Conservation (phyloP, 2,329 filamentous ascomycete species). For the Diatrype stigma region DNA sequence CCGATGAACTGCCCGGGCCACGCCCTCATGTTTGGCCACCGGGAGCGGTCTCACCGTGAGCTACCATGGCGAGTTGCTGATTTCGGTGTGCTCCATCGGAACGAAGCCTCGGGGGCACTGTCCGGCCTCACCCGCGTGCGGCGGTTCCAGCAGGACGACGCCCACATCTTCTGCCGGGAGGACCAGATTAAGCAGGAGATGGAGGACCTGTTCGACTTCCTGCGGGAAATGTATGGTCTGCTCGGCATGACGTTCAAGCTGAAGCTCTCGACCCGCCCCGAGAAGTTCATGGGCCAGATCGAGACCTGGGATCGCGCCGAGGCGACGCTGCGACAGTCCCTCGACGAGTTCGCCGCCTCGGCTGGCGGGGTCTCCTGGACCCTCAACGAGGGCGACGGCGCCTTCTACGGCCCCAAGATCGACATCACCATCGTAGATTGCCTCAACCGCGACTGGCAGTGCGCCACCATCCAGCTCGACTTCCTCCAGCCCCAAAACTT, state of each 20-base stretch:
- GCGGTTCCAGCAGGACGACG: constrained; percentile 86
- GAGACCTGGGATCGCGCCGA: constrained; percentile 90
- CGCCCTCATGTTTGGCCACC: constrained; percentile 75
- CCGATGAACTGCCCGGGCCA: constrained; percentile 94
- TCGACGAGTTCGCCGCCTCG: constrained; percentile 67
- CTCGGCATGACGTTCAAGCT: constrained; percentile 90
- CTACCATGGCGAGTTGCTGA: constrained; percentile 81
- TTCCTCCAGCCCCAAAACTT: constrained; percentile 85
- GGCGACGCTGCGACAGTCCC: constrained; percentile 69
- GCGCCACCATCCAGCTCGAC: constrained; percentile 91
- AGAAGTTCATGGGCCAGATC: constrained; percentile 83
- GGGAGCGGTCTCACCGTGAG: constrained; percentile 71
- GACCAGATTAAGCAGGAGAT: constrained; percentile 60
- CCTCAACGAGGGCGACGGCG: constrained; percentile 89
- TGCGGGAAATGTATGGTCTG: constrained; percentile 67
- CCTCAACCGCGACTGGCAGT: constrained; percentile 78
- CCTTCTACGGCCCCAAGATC: constrained; percentile 98
- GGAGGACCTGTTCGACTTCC: constrained; percentile 64
- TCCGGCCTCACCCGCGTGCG: constrained; percentile 80
- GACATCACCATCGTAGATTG: constrained; percentile 93
- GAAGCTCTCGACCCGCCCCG: constrained; percentile 84
- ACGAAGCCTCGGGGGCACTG: constrained; percentile 77
- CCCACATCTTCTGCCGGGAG: constrained; percentile 78
- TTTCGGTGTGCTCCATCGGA: constrained; percentile 82
- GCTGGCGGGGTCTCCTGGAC: constrained; percentile 68